Evolutionary conservation across 305 asterid species (phyloP).

Genomic region (Solanum hybrid): DNA sequence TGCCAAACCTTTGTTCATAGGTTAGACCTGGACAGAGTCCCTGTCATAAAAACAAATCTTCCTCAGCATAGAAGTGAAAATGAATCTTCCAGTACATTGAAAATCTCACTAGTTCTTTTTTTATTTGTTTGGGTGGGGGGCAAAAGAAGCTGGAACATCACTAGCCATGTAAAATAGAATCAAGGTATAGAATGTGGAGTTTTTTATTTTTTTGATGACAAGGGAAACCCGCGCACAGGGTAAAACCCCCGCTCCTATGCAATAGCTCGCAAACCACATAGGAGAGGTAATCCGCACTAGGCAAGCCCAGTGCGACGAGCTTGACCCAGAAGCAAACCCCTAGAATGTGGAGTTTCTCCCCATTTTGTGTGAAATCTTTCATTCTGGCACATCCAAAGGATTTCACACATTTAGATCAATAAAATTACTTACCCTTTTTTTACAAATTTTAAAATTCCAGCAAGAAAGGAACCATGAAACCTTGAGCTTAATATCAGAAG

Average conservation of each 20-base stretch:
- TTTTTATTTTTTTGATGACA: neutral
- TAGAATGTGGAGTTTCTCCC: too few species aligned
- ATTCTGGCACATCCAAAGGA: neutral
- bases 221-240: too few species aligned
- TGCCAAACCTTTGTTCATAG: slow-evolving; percentile 69
- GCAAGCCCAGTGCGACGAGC: too few species aligned
- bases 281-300: too few species aligned
- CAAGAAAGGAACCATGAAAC: neutral
- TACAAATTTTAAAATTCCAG: neutral
- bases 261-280: too few species aligned
- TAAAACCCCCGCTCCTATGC: too few species aligned
- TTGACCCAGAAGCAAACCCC: too few species aligned
- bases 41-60: slow-evolving; percentile 26
- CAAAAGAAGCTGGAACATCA: neutral
- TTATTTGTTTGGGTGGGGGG: neutral
- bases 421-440: neutral
- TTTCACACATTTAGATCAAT: neutral
- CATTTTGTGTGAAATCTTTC: neutral
- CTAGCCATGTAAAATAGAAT: neutral
- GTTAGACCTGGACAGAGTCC: slow-evolving; percentile 86
- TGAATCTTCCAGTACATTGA: neutral
- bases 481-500: neutral
- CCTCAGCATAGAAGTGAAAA: slow-evolving; percentile 3
- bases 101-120: neutral
- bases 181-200: neutral